Evolutionary conservation across 306 rosid genomes (phyloP).

Genomic region (Cicer arietinum): DNA sequence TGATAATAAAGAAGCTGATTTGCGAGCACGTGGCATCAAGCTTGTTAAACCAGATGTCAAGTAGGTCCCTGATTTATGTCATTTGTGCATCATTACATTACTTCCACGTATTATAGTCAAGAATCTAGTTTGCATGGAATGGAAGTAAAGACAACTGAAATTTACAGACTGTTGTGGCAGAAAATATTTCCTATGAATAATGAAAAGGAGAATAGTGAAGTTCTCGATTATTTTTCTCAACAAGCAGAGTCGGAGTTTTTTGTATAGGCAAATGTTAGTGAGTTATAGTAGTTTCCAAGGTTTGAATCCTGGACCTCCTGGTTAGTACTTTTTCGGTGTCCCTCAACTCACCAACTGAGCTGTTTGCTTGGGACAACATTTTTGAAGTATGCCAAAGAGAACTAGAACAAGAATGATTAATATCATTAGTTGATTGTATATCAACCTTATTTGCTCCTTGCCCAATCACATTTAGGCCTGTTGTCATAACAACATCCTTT

Average conservation of each 20-base stretch:
- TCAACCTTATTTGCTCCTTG: background rate
- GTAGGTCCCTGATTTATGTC: conserved; percentile 60
- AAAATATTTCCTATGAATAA: conserved; percentile 17
- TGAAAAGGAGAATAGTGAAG: conserved; percentile 1
- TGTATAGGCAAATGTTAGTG: no score
- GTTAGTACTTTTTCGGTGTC: no score
- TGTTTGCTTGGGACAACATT: no score
- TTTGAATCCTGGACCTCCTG: no score
- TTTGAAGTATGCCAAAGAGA: conserved; percentile 12
- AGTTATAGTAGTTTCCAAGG: no score
- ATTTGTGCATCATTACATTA: conserved; percentile 36
- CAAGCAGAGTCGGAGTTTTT: conserved; percentile 2
- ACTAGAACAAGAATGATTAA: conserved; percentile 36
- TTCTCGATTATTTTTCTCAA: background rate
- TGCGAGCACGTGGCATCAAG: conserved; percentile 90
- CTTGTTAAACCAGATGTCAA: conserved; percentile 89
- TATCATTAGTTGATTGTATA: conserved; percentile 4
- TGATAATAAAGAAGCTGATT: conserved; percentile 95
- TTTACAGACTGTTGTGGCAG: background rate
- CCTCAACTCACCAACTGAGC: no score
- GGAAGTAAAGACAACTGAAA: conserved; percentile 24
- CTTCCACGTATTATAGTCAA: conserved; percentile 2
- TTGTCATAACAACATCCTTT: conserved; percentile 8
- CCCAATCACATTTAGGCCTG: background rate
- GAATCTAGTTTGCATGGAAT: conserved; percentile 36